Evolutionary conservation across 208 protist species (phyloP).

Genomic region (Porcisia hertigi): DNA sequence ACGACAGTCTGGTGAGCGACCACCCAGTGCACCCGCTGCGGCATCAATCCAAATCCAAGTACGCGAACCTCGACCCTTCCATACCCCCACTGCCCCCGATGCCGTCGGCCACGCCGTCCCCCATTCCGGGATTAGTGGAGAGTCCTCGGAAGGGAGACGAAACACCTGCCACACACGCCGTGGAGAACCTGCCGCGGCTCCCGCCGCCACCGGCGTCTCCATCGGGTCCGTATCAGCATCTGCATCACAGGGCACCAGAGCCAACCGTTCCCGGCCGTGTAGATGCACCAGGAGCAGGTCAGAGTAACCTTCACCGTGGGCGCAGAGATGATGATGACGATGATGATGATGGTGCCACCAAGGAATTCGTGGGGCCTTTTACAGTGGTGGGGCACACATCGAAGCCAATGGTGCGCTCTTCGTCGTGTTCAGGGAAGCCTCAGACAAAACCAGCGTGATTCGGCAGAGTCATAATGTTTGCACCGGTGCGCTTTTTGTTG

Average conservation of each 20-base stretch:
- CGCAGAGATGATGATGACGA: constrained; percentile 3
- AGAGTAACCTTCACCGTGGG: not conserved
- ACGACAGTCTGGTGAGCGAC: not conserved
- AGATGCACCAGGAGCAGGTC: not conserved
- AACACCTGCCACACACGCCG: not conserved
- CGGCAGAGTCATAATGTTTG: not conserved
- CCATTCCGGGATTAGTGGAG: constrained; percentile 5
- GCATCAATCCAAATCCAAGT: not conserved
- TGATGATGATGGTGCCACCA: constrained; percentile 8
- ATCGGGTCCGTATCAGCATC: constrained; percentile 53
- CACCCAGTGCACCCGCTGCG: not conserved
- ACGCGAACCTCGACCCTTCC: constrained; percentile 21
- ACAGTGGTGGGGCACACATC: constrained; percentile 72
- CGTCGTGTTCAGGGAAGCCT: constrained; percentile 16
- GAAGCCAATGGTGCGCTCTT: constrained; percentile 55
- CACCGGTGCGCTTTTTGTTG: not conserved
- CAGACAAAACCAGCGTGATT: not conserved
- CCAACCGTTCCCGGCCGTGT: not conserved
- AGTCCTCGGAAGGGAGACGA: constrained; percentile 19
- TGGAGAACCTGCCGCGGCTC: constrained; percentile 1
- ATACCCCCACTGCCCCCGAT: not conserved
- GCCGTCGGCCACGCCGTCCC: not conserved
- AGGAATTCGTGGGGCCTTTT: constrained; percentile 44
- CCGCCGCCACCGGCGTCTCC: constrained; percentile 10
- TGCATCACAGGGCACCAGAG: constrained; percentile 32